Evolutionary conservation across 306 rosid genomes (phyloP).

Genomic region (Castanea crenata): DNA sequence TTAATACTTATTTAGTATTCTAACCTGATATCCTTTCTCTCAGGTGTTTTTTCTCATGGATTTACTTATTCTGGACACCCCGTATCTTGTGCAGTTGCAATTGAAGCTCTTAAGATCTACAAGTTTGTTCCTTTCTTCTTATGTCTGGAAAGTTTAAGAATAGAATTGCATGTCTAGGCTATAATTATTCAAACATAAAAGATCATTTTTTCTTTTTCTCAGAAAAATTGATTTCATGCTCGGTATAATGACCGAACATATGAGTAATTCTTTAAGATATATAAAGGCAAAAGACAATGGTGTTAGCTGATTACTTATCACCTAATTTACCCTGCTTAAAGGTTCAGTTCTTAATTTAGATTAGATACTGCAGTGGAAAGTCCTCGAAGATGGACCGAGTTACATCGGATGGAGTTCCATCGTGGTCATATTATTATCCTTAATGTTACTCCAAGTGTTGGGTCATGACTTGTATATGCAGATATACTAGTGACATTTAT

Average conservation of each 20-base stretch:
- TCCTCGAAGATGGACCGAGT: background rate
- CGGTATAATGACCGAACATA: background rate
- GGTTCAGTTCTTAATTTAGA: background rate
- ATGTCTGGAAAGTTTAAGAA: background rate
- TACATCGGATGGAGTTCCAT: background rate
- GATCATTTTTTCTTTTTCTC: background rate
- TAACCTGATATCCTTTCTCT: constrained; percentile 8
- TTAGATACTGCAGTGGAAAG: background rate
- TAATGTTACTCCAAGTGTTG: background rate
- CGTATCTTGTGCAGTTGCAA: constrained; percentile 80
- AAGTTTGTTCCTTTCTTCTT: constrained; percentile 50
- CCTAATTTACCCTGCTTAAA: background rate
- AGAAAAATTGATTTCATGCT: background rate
- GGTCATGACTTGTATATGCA: background rate
- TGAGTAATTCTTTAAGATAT: background rate
- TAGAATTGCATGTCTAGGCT: background rate
- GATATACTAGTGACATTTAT: background rate
- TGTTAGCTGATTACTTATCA: background rate
- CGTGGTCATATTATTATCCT: background rate
- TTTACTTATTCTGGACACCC: constrained; percentile 98
- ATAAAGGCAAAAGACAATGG: background rate
- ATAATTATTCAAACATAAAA: background rate
- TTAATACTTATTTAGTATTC: constrained; percentile 8
- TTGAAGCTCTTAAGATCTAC: constrained; percentile 89
- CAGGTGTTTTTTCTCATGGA: constrained; percentile 78